Conservation (phyloP, 805 yeast species). For the Candida odintsovae region DNA sequence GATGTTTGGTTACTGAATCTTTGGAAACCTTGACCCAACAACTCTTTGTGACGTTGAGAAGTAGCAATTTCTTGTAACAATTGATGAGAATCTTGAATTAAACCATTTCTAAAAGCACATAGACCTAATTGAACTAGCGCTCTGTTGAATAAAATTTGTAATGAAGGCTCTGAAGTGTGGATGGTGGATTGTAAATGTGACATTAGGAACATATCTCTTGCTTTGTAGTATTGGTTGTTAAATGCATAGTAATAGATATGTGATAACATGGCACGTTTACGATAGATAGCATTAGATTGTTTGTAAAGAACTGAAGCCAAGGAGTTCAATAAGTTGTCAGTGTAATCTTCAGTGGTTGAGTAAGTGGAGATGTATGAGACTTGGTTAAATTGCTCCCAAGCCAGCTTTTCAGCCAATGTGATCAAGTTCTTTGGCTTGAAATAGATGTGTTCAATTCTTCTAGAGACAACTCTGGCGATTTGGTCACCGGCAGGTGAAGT, state of each 20-base stretch:
- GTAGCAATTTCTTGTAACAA: constrained; percentile 82
- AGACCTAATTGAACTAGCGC: constrained; percentile 93
- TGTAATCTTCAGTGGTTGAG: constrained; percentile 30
- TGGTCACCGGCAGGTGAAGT: constrained; percentile 33
- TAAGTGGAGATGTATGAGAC: constrained; percentile 24
- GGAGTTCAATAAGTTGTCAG: constrained; percentile 55
- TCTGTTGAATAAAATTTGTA: constrained; percentile 92
- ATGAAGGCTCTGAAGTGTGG: constrained; percentile 74
- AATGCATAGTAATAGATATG: constrained; percentile 90
- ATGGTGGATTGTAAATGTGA: constrained; percentile 82
- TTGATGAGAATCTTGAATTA: constrained; percentile 81
- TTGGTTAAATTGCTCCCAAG: constrained; percentile 55
- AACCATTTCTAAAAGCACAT: constrained; percentile 89
- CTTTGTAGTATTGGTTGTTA: constrained; percentile 74
- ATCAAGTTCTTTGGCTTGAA: constrained; percentile 83
- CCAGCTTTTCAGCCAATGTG: constrained; percentile 56
- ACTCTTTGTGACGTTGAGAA: constrained; percentile 80
- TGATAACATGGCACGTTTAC: constrained; percentile 78
- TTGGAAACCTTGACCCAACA: constrained; percentile 84
- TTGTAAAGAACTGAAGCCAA: constrained; percentile 61
- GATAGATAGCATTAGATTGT: constrained; percentile 62
- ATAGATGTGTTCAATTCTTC: constrained; percentile 89
- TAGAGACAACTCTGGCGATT: constrained; percentile 66
- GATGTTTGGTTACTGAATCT: constrained; percentile 54
- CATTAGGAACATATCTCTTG: constrained; percentile 81